These are phyloP conservation scores for Penicillium tannophilum DNA, from an alignment of 495 filamentous ascomycete species.

Conservation along the genomic window DNA sequence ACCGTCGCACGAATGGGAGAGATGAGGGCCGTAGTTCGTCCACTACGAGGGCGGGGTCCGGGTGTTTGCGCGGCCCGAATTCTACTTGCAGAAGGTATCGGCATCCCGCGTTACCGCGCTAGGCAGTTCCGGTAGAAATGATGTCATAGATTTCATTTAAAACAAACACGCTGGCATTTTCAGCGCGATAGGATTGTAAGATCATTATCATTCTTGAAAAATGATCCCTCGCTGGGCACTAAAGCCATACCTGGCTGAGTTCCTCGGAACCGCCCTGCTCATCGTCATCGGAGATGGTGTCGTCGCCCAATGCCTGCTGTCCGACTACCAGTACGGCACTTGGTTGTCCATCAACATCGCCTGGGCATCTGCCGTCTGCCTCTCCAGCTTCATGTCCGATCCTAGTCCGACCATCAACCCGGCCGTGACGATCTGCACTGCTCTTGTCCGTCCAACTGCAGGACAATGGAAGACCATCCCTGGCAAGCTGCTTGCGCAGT, in stretches of 20 bases:
- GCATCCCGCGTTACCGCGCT: too few relatives aligned
- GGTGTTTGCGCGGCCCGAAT: too few relatives aligned
- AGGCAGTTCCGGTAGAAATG: too few relatives aligned
- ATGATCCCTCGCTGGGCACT: conserved; percentile 33
- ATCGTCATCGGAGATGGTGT: conserved; percentile 43
- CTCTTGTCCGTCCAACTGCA: conserved; percentile 32
- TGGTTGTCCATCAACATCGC: conserved; percentile 43
- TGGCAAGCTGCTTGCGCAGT: conserved; percentile 34
- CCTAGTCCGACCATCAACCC: conserved; percentile 39
- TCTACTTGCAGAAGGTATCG: too few relatives aligned
- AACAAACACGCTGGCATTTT: too few relatives aligned
- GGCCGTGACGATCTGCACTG: conserved; percentile 31
- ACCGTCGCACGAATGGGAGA: too few relatives aligned
- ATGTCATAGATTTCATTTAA: too few relatives aligned
- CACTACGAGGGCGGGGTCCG: too few relatives aligned
- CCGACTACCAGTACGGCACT: conserved; percentile 41
- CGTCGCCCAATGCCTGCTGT: conserved; percentile 38
- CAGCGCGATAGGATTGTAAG: too few relatives aligned
- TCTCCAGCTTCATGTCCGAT: conserved; percentile 33
- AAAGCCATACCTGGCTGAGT: conserved; percentile 38
- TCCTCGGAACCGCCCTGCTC: conserved; percentile 38
- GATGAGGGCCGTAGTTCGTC: too few relatives aligned
- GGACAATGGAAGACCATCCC: conserved; percentile 36
- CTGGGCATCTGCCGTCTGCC: conserved; percentile 37
- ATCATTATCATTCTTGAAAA: background rate